These are phyloP conservation scores for Trichoderma gracile DNA, from an alignment of 2,329 filamentous ascomycete species.

Conservation along the genomic window DNA sequence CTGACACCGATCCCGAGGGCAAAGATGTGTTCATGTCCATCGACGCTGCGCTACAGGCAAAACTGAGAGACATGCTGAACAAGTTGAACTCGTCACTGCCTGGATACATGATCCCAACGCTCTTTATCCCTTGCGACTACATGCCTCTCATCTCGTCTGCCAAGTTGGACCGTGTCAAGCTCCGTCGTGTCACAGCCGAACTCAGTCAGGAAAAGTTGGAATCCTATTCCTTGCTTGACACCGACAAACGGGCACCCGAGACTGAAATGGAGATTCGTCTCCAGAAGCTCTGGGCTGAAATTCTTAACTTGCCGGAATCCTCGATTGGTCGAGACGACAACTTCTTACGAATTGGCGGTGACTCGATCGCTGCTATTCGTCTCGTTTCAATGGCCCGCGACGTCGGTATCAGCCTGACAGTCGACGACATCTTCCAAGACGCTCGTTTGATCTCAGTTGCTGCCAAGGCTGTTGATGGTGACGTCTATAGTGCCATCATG, in stretches of 20 bases:
- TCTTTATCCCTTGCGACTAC: conserved; percentile 42
- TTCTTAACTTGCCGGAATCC: conserved; percentile 6
- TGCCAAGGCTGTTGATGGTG: neutral
- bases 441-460: conserved; percentile 21
- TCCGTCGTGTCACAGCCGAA: conserved; percentile 1
- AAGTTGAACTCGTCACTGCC: conserved; percentile 24
- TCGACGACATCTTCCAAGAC: conserved; percentile 22
- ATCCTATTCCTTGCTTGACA: neutral
- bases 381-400: conserved; percentile 26
- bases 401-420: conserved; percentile 25
- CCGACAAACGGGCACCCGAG: conserved; percentile 1
- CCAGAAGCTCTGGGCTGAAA: conserved; percentile 28
- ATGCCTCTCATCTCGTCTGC: conserved; percentile 37
- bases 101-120: conserved; percentile 46
- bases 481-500: neutral
- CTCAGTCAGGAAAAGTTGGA: neutral
- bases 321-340: conserved; percentile 27
- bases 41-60: neutral
- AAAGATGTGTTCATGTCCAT: conserved; percentile 1
- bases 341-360: conserved; percentile 27
- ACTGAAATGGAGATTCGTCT: conserved; percentile 28
- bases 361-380: conserved; percentile 26
- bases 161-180: conserved; percentile 21
- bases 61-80: neutral
- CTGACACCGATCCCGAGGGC: neutral